Conservation (phyloP, 2,329 filamentous ascomycete genomes). For the Gyromitra esculenta region DNA sequence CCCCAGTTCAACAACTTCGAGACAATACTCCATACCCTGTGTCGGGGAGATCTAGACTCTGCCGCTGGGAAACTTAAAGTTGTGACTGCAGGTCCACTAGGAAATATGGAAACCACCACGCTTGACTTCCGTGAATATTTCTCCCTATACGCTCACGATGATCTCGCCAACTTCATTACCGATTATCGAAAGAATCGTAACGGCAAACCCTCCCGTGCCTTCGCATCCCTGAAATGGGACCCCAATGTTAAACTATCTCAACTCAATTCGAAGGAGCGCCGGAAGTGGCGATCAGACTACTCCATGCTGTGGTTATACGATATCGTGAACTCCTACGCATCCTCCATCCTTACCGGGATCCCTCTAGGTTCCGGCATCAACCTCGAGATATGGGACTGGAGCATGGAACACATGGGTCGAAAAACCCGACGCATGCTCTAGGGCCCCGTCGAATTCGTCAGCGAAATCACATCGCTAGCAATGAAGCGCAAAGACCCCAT, state of each 20-base stretch:
- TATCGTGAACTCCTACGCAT: conserved; percentile 62
- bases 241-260: conserved; percentile 61
- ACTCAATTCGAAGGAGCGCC: conserved; percentile 61
- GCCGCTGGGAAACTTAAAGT: conserved; percentile 57
- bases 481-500: conserved; percentile 61
- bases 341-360: conserved; percentile 61
- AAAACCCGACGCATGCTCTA: conserved; percentile 58
- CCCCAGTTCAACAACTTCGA: conserved; percentile 63
- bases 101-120: conserved; percentile 25
- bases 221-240: conserved; percentile 62
- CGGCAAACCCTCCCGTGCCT: conserved; percentile 64
- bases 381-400: conserved; percentile 60
- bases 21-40: conserved; percentile 61
- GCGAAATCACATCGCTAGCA: conserved; percentile 62
- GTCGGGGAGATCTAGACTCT: conserved; percentile 60
- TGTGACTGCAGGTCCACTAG: conserved; percentile 26
- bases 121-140: conserved; percentile 63
- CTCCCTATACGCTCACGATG: conserved; percentile 62
- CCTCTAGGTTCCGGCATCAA: conserved; percentile 57
- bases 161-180: conserved; percentile 63
- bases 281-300: conserved; percentile 64
- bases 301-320: conserved; percentile 67
- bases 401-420: conserved; percentile 60
- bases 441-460: conserved; percentile 64
- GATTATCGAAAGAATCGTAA: conserved; percentile 64